Conservation (phyloP, 2,329 filamentous ascomycete genomes). For the Leptographium wingfieldii region DNA sequence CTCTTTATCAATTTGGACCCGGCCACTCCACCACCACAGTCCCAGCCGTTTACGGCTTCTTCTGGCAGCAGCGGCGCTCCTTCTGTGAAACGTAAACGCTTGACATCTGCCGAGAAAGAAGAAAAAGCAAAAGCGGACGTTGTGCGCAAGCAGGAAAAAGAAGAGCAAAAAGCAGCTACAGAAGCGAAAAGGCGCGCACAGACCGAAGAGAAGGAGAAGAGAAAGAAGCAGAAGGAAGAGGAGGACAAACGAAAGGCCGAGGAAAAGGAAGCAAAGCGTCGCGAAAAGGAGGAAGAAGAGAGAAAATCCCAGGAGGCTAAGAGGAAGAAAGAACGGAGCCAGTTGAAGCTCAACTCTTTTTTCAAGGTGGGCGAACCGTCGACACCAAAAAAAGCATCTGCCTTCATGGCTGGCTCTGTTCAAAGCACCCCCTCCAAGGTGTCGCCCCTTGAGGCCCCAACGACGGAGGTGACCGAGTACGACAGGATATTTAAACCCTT, state of each 20-base stretch:
- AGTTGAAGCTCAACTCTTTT: constrained; percentile 33
- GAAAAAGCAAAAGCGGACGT: constrained; percentile 25
- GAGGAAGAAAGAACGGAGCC: constrained; percentile 36
- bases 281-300: constrained; percentile 40
- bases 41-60: neutral
- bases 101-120: constrained; percentile 28
- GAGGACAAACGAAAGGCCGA: constrained; percentile 19
- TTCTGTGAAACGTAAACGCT: constrained; percentile 32
- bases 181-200: constrained; percentile 24
- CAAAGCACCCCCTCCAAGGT: constrained; percentile 10
- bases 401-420: neutral
- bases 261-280: constrained; percentile 33
- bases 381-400: constrained; percentile 24
- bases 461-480: constrained; percentile 37
- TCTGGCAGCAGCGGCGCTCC: constrained; percentile 10
- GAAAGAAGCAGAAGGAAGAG: constrained; percentile 27
- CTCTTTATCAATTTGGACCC: constrained; percentile 10
- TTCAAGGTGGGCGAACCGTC: constrained; percentile 23
- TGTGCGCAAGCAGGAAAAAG: constrained; percentile 22
- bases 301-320: constrained; percentile 27
- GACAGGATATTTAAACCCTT: constrained; percentile 69
- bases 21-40: neutral
- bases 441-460: constrained; percentile 18
- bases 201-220: constrained; percentile 18
- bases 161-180: constrained; percentile 22